Evolutionary conservation across 257 asterid species (phyloP).

Genomic region (Solanum rostratum): DNA sequence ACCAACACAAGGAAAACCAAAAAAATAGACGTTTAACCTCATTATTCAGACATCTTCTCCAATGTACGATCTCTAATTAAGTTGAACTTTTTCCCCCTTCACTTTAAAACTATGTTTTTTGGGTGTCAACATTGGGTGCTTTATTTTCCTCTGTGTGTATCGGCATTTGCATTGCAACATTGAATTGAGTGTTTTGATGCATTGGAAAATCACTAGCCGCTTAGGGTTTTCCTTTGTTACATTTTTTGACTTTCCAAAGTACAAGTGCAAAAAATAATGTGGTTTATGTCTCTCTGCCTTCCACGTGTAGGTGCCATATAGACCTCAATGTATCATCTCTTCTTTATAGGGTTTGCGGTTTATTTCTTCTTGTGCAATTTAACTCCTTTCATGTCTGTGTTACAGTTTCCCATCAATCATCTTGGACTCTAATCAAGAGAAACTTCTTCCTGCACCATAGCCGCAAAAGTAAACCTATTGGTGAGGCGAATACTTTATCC

Average conservation of each 20-base stretch:
- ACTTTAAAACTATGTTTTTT: neutral
- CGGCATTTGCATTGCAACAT: slow-evolving; percentile 40
- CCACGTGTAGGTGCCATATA: neutral
- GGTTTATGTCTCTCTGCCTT: neutral
- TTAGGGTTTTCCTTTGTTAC: slow-evolving; percentile 25
- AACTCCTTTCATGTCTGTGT: neutral
- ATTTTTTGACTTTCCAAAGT: neutral
- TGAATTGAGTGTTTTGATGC: slow-evolving; percentile 31
- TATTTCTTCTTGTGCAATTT: neutral
- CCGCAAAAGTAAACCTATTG: slow-evolving; percentile 69
- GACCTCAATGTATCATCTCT: neutral
- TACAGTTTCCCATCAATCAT: slow-evolving; percentile 47
- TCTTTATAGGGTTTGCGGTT: neutral
- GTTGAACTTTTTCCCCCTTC: slow-evolving; percentile 2
- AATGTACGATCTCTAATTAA: neutral
- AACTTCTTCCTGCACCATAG: slow-evolving; percentile 60
- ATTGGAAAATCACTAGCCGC: neutral
- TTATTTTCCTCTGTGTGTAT: slow-evolving; percentile 5
- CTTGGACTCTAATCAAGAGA: slow-evolving; percentile 63
- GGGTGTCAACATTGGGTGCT: neutral
- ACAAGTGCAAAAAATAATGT: neutral
- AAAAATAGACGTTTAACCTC: neutral
- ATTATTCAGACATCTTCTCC: neutral
- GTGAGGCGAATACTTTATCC: slow-evolving; percentile 45
- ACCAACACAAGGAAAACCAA: neutral